phyloP scores from a whole-genome alignment of 1,284 basidiomycete genomes.

The Melampsora americana region DNA sequence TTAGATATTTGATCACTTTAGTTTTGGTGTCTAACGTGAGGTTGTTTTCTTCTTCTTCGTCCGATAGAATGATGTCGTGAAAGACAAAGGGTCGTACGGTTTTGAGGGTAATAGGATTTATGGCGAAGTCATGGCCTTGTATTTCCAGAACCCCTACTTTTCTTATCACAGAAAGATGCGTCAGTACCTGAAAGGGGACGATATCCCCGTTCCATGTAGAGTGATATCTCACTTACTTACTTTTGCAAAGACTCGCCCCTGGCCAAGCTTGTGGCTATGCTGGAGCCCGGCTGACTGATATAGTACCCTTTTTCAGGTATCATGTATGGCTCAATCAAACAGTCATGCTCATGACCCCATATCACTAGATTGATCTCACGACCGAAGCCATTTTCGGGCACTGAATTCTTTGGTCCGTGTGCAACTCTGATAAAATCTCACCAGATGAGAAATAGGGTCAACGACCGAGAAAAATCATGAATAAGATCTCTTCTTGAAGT shows the following conservation, averaged over 20 bases:
- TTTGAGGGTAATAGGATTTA: constrained; percentile 79
- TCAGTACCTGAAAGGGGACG: not conserved
- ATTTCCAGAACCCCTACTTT: constrained; percentile 82
- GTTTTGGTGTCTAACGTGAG: constrained; percentile 75
- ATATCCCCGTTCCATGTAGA: not conserved
- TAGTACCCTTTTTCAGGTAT: constrained; percentile 87
- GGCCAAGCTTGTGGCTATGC: constrained; percentile 85
- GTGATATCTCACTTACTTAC: constrained; percentile 58
- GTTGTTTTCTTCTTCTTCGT: constrained; percentile 64
- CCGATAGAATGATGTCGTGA: constrained; percentile 71
- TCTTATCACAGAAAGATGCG: constrained; percentile 57
- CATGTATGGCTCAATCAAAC: constrained; percentile 80
- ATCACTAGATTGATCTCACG: constrained; percentile 88
- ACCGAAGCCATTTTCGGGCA: constrained; percentile 95
- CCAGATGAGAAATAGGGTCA: not conserved
- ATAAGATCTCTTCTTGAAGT: not conserved
- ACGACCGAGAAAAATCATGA: not conserved
- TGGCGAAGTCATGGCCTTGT: constrained; percentile 77
- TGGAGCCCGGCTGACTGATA: constrained; percentile 91
- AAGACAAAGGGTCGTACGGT: constrained; percentile 95
- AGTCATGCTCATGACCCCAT: constrained; percentile 99
- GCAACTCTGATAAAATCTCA: constrained; percentile 65
- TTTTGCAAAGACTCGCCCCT: constrained; percentile 86
- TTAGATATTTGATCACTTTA: constrained; percentile 74
- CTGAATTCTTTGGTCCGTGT: constrained; percentile 84